phyloP scores from a whole-genome alignment of 2,329 filamentous ascomycete species.

The Dothidotthia symphoricarpi region DNA sequence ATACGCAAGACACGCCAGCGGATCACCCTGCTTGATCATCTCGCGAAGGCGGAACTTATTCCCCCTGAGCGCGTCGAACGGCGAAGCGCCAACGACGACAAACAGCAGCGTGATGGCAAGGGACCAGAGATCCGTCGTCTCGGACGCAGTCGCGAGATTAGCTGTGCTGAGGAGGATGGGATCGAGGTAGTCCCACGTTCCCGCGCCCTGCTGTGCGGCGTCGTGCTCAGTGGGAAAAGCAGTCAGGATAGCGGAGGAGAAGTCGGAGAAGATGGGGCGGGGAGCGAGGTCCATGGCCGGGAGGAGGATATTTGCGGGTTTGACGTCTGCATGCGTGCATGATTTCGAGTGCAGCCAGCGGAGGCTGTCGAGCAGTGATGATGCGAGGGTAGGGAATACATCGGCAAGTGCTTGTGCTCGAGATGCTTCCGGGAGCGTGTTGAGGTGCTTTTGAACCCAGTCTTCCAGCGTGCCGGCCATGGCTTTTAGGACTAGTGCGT shows the following conservation, averaged over 20 bases:
- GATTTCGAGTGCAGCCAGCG: constrained; percentile 44
- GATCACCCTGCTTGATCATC: constrained; percentile 45
- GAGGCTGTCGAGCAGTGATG: constrained; percentile 43
- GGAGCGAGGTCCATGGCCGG: constrained; percentile 10
- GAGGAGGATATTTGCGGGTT: constrained; percentile 49
- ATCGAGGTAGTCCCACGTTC: constrained; percentile 51
- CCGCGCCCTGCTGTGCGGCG: constrained; percentile 40
- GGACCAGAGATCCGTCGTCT: constrained; percentile 46
- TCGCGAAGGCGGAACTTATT: constrained; percentile 47
- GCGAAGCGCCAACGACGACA: constrained; percentile 44
- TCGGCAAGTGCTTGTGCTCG: constrained; percentile 39
- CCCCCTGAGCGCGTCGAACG: constrained; percentile 40
- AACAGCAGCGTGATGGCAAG: constrained; percentile 47
- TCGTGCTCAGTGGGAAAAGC: constrained; percentile 10
- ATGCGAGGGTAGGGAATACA: constrained; percentile 44
- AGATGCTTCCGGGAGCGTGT: constrained; percentile 19
- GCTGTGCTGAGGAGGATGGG: constrained; percentile 29
- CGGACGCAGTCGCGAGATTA: constrained; percentile 28
- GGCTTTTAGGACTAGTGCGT: constrained; percentile 34
- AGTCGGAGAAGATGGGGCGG: constrained; percentile 44
- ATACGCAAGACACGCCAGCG: constrained; percentile 41
- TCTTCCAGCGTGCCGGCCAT: constrained; percentile 36
- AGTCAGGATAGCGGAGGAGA: constrained; percentile 41
- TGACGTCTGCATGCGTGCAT: constrained; percentile 48
- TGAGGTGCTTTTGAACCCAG: constrained; percentile 32